Percentiles rank a stretch among this genome's conserved stretches.
Evolutionary conservation across 192 early-diverging fungal species (phyloP).

Genomic region (Backusella westeae): DNA sequence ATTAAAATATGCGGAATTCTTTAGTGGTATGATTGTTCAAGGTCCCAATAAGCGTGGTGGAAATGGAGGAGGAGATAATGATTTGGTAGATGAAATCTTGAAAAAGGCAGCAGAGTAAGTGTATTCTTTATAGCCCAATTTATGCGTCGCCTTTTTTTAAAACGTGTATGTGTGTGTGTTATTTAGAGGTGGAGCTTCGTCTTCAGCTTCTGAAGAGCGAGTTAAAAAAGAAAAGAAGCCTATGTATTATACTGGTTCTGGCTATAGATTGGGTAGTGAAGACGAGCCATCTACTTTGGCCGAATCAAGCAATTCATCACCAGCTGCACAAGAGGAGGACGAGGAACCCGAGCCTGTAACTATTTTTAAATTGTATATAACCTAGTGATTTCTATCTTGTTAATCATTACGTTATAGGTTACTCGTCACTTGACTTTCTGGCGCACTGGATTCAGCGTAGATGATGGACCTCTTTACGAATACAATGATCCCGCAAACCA

Average conservation of each 20-base stretch:
- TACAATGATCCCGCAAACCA: slow-evolving; percentile 88
- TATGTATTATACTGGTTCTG: slow-evolving; percentile 36
- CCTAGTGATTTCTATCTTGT: neutral
- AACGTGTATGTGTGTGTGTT: neutral
- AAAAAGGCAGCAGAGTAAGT: slow-evolving; percentile 71
- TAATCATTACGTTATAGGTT: slow-evolving; percentile 36
- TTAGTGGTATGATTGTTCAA: slow-evolving; percentile 49
- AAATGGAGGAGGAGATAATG: slow-evolving; percentile 40
- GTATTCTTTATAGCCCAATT: neutral
- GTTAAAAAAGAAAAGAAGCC: slow-evolving; percentile 10
- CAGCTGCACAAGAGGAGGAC: neutral
- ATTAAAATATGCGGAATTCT: neutral
- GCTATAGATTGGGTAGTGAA: slow-evolving; percentile 54
- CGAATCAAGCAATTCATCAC: neutral
- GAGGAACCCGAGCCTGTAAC: slow-evolving; percentile 17
- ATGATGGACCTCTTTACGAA: slow-evolving; percentile 83
- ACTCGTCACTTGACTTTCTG: slow-evolving; percentile 88
- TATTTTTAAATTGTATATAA: neutral
- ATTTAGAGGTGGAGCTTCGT: slow-evolving; percentile 23
- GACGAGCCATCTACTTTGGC: slow-evolving; percentile 42
- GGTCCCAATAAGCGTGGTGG: slow-evolving; percentile 37
- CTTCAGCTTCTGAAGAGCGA: neutral
- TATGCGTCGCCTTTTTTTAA: neutral
- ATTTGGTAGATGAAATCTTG: slow-evolving; percentile 74
- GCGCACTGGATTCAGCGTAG: slow-evolving; percentile 94